These are phyloP conservation scores for Thraustotheca clavata DNA, from an alignment of 352 stramenopile species.

Conservation along the genomic window DNA sequence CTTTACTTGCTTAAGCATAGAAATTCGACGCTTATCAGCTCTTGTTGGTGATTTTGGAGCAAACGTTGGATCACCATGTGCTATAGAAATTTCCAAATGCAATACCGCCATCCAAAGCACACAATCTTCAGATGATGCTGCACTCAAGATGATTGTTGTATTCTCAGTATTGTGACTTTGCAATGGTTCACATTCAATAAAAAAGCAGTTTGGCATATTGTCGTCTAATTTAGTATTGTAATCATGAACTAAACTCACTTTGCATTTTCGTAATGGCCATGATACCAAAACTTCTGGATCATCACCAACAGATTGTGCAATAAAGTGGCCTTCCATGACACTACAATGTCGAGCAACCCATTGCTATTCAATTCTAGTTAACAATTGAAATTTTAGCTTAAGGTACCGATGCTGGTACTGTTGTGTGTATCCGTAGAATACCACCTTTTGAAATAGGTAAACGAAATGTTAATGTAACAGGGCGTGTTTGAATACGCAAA, in stretches of 20 bases:
- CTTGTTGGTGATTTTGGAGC: background rate
- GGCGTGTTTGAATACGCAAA: constrained; percentile 6
- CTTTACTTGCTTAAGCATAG: background rate
- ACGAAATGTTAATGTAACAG: constrained; percentile 9
- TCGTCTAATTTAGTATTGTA: background rate
- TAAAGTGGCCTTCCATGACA: background rate
- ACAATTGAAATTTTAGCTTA: background rate
- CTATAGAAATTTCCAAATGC: constrained; percentile 6
- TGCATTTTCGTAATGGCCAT: background rate
- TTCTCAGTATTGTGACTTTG: background rate
- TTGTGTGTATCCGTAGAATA: constrained; percentile 6
- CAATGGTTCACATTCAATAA: background rate
- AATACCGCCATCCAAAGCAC: constrained; percentile 18
- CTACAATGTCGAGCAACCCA: constrained; percentile 4
- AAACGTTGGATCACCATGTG: background rate
- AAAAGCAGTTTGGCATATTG: constrained; percentile 20
- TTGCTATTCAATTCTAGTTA: constrained; percentile 2
- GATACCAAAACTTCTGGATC: background rate
- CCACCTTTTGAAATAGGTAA: constrained; percentile 14
- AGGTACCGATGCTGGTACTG: constrained; percentile 1
- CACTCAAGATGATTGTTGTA: constrained; percentile 1
- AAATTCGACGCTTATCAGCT: background rate
- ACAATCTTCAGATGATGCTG: constrained; percentile 2
- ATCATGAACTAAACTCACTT: constrained; percentile 6
- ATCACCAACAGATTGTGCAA: background rate